These are phyloP conservation scores for Scedosporium boydii DNA, from an alignment of 2,329 filamentous ascomycete species.

Conservation along the genomic window DNA sequence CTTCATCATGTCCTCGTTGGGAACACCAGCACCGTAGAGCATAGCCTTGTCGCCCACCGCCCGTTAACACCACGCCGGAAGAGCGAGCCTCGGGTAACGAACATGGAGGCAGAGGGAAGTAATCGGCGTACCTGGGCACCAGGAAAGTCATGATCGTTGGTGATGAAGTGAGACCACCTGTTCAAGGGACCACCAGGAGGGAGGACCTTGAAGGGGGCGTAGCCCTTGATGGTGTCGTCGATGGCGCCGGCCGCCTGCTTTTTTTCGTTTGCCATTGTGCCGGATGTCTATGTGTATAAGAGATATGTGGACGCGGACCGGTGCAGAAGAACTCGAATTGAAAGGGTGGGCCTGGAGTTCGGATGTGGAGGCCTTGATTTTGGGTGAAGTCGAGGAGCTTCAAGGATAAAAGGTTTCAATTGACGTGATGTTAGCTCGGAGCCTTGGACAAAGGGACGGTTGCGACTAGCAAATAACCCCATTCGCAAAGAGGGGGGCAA, in stretches of 20 bases:
- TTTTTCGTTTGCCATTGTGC: background rate
- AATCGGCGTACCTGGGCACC: slow-evolving; percentile 62
- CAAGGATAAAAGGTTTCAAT: too few relatives aligned
- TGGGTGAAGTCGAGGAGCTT: too few relatives aligned
- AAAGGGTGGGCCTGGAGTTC: background rate
- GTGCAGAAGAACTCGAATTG: background rate
- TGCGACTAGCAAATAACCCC: too few relatives aligned
- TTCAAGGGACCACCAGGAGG: slow-evolving; percentile 56
- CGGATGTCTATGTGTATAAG: background rate
- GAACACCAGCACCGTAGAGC: slow-evolving; percentile 88
- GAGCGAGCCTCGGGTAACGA: background rate
- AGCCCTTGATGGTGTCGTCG: slow-evolving; percentile 23
- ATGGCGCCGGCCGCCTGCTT: background rate
- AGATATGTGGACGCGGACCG: background rate
- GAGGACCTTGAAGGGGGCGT: slow-evolving; percentile 42
- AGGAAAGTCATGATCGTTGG: slow-evolving; percentile 79
- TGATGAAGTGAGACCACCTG: slow-evolving; percentile 75
- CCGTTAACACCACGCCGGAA: background rate
- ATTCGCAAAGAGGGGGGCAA: too few relatives aligned
- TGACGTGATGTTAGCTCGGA: too few relatives aligned
- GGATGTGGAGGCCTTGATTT: too few relatives aligned
- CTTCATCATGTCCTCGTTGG: slow-evolving; percentile 76
- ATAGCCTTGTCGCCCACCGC: slow-evolving; percentile 58
- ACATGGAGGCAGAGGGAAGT: background rate
- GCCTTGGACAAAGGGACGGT: too few relatives aligned